Percentiles rank a stretch among this genome's conserved stretches.
These are phyloP conservation scores for Solanum paucissectum DNA, from an alignment of 257 asterid genomes.

Conservation along the genomic window DNA sequence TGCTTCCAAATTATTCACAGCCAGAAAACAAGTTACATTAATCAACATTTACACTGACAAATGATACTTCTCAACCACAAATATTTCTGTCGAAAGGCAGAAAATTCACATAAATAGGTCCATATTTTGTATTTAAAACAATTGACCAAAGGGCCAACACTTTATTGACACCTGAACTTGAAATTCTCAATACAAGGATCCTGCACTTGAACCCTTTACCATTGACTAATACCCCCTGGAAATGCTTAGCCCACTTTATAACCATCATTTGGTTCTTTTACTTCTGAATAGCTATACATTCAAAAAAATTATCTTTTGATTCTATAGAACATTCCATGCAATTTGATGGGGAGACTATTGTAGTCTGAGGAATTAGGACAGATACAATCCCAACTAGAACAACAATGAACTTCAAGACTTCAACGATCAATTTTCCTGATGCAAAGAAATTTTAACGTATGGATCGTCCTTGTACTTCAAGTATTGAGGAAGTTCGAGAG, in stretches of 20 bases:
- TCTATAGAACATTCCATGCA: neutral
- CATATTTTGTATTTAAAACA: neutral
- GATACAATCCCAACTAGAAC: neutral
- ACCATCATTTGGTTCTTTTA: neutral
- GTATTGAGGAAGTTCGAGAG: conserved; percentile 60
- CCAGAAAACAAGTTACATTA: neutral
- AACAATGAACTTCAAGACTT: neutral
- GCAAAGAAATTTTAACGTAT: conserved; percentile 20
- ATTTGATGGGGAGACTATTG: neutral
- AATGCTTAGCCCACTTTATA: neutral
- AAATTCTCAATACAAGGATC: neutral
- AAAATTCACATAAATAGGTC: neutral
- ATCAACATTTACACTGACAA: neutral
- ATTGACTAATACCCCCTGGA: neutral
- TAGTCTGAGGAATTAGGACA: neutral
- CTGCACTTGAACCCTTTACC: neutral
- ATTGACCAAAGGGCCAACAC: neutral
- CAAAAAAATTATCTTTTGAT: neutral
- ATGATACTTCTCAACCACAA: neutral
- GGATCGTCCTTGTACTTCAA: conserved; percentile 52
- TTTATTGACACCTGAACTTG: neutral
- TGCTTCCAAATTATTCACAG: neutral
- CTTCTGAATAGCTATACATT: neutral
- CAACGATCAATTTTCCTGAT: neutral
- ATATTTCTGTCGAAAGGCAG: neutral